Evolutionary conservation across 208 protist genomes (phyloP).

Genomic region (Leishmania martiniquensis): DNA sequence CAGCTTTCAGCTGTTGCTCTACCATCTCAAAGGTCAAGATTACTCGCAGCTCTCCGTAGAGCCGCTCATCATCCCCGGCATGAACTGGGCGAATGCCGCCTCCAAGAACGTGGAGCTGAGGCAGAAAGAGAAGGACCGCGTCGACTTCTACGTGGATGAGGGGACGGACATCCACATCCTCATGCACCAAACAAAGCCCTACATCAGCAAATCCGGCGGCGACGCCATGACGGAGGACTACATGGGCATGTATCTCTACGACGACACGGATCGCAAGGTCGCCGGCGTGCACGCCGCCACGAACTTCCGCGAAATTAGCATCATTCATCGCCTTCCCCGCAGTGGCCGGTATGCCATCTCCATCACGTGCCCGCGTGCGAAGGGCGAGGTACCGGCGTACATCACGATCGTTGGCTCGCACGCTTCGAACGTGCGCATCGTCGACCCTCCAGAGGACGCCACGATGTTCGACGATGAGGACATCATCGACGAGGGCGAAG

Average conservation of each 20-base stretch:
- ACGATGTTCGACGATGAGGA: slow-evolving; percentile 79
- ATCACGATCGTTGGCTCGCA: slow-evolving; percentile 53
- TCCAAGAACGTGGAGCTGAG: slow-evolving; percentile 36
- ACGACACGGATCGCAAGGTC: slow-evolving; percentile 58
- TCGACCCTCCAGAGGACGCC: slow-evolving; percentile 65
- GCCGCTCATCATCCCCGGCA: slow-evolving; percentile 39
- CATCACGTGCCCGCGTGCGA: slow-evolving; percentile 68
- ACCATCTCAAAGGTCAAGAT: slow-evolving; percentile 49
- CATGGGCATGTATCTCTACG: slow-evolving; percentile 87
- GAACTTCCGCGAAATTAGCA: slow-evolving; percentile 85
- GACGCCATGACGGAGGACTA: slow-evolving; percentile 83
- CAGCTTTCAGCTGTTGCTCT: slow-evolving; percentile 51
- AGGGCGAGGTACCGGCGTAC: slow-evolving; percentile 50
- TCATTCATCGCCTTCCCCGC: slow-evolving; percentile 54
- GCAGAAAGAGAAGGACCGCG: slow-evolving; percentile 61
- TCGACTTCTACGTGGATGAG: slow-evolving; percentile 83
- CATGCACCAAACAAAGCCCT: slow-evolving; percentile 66
- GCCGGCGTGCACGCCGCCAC: slow-evolving; percentile 69
- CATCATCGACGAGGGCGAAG: slow-evolving; percentile 69
- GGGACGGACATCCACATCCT: slow-evolving; percentile 74
- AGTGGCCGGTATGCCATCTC: slow-evolving; percentile 74
- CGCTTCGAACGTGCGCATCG: slow-evolving; percentile 56
- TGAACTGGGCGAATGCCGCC: slow-evolving; percentile 48
- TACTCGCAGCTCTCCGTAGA: slow-evolving; percentile 44
- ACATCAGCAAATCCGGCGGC: slow-evolving; percentile 36